These are phyloP conservation scores for Mallotus japonicus DNA, from an alignment of 441 rosid genomes.

Conservation along the genomic window DNA sequence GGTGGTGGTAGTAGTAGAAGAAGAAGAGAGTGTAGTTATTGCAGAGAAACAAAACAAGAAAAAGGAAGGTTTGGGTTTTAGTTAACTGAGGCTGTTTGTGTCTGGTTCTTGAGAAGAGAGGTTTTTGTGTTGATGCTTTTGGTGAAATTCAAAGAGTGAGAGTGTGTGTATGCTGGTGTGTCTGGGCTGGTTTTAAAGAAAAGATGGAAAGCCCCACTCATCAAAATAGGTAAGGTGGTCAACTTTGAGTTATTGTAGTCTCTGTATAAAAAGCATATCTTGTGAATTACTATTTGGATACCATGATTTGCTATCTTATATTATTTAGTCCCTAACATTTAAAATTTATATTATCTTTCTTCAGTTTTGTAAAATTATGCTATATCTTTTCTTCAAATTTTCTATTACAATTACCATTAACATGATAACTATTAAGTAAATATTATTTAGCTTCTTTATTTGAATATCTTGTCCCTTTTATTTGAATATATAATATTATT, in stretches of 20 bases:
- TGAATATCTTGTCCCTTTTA: no score
- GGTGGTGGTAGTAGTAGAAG: slow-evolving; percentile 23
- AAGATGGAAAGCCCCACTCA: slow-evolving; percentile 20
- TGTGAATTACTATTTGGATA: background rate
- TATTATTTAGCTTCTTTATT: no score
- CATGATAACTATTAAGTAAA: no score
- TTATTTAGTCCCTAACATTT: no score
- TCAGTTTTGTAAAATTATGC: no score
- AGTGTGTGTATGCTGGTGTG: background rate
- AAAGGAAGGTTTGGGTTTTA: slow-evolving; percentile 11
- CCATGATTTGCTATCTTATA: no score
- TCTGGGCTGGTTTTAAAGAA: slow-evolving; percentile 18
- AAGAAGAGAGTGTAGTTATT: slow-evolving; percentile 14
- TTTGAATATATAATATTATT: no score
- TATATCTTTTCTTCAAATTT: no score
- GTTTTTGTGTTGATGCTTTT: background rate
- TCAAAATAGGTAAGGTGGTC: slow-evolving; percentile 22
- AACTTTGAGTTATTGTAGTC: slow-evolving; percentile 28
- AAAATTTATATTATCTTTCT: no score
- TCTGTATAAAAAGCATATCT: slow-evolving; percentile 14
- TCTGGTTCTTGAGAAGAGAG: slow-evolving; percentile 23
- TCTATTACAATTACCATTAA: no score
- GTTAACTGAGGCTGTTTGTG: slow-evolving; percentile 32
- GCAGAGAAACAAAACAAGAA: background rate
- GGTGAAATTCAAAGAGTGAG: slow-evolving; percentile 22